Evolutionary conservation across 805 yeast genomes (phyloP).

Genomic region (Metschnikowia hibisci): DNA sequence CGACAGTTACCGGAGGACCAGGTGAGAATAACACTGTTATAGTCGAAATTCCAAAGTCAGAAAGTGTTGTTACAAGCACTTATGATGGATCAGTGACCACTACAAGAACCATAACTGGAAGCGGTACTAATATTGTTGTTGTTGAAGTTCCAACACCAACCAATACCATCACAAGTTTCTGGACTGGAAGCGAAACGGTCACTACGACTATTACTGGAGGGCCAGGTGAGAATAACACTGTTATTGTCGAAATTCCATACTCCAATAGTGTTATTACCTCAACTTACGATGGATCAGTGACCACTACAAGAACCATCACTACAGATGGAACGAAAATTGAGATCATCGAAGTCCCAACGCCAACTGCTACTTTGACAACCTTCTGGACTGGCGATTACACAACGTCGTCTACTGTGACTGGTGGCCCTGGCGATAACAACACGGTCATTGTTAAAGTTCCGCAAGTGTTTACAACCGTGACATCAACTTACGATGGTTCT

Average conservation of each 20-base stretch:
- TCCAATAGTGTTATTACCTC: conserved; percentile 3
- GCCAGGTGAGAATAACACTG: conserved; percentile 1
- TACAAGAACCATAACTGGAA: background rate
- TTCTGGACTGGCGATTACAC: conserved; percentile 6
- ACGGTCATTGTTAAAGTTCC: conserved; percentile 16
- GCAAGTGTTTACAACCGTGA: background rate
- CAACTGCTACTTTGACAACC: conserved; percentile 12
- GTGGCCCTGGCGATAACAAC: conserved; percentile 13
- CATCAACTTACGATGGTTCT: conserved; percentile 4
- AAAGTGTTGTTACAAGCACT: no score
- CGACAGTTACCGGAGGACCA: background rate
- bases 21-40: no score
- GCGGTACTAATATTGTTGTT: background rate
- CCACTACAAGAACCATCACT: conserved; percentile 2
- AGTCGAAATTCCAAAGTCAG: no score
- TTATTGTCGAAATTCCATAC: conserved; percentile 7
- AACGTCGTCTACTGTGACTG: conserved; percentile 5
- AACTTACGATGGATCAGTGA: conserved; percentile 11
- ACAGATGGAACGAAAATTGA: conserved; percentile 4
- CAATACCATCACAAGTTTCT: background rate
- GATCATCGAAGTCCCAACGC: conserved; percentile 14
- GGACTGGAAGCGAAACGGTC: background rate
- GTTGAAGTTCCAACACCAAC: conserved; percentile 2
- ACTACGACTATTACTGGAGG: conserved; percentile 1
- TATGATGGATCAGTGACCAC: background rate